These are phyloP conservation scores for Aspergillus sp. DNA, from an alignment of 2,329 filamentous ascomycete species.

Conservation along the genomic window DNA sequence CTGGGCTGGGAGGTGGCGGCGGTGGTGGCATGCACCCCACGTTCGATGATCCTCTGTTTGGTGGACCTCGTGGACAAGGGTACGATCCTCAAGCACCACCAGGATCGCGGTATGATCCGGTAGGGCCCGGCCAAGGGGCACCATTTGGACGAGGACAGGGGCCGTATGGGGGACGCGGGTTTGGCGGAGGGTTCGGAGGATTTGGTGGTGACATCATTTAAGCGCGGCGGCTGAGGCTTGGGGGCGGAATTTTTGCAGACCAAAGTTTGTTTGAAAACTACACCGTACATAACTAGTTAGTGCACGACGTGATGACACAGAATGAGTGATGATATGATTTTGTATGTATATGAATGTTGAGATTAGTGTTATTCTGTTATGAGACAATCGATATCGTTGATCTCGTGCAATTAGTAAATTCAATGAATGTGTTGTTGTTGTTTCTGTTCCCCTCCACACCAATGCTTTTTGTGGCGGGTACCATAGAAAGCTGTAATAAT, in stretches of 20 bases:
- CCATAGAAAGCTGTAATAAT: background rate
- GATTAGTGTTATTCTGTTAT: background rate
- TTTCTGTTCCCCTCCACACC: background rate
- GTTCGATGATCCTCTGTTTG: slow-evolving; percentile 86
- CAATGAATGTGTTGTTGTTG: background rate
- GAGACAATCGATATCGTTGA: background rate
- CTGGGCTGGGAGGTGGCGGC: slow-evolving; percentile 61
- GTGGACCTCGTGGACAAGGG: slow-evolving; percentile 54
- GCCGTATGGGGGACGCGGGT: slow-evolving; percentile 44
- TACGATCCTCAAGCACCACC: slow-evolving; percentile 77
- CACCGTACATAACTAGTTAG: background rate
- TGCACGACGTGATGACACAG: slow-evolving; percentile 1
- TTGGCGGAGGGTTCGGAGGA: slow-evolving; percentile 50
- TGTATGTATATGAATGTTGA: background rate
- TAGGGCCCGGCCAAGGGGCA: slow-evolving; percentile 66
- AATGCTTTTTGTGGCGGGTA: background rate
- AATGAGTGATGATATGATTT: slow-evolving; percentile 4
- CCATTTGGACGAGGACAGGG: slow-evolving; percentile 44
- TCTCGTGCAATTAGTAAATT: background rate
- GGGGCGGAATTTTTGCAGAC: background rate
- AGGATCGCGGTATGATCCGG: slow-evolving; percentile 87
- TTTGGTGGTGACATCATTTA: slow-evolving; percentile 47
- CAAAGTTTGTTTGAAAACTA: background rate
- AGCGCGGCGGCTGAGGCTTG: slow-evolving; percentile 13
- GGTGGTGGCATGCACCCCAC: slow-evolving; percentile 95